A percentile compares a stretch with the other conserved stretches of the same genome.
These are phyloP conservation scores for Paxillus rubicundulus DNA, from an alignment of 768 basidiomycete genomes.

Conservation along the genomic window DNA sequence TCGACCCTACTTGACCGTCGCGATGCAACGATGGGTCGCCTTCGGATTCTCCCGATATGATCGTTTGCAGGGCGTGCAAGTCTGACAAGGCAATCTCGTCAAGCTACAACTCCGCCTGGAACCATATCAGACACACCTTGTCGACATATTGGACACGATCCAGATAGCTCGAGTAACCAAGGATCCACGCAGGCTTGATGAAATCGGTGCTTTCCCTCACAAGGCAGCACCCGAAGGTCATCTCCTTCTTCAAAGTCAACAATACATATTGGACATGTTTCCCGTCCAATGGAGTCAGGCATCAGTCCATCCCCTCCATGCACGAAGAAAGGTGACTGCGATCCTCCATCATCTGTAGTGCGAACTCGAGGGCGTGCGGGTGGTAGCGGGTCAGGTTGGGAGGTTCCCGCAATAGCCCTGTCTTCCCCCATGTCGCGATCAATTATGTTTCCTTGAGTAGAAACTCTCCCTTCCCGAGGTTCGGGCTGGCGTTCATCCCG, in stretches of 20 bases:
- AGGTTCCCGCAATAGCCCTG: conserved; percentile 2
- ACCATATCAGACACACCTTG: conserved; percentile 52
- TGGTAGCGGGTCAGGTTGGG: conserved; percentile 5
- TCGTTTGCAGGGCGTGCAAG: conserved; percentile 60
- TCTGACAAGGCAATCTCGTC: conserved; percentile 34
- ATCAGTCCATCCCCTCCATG: conserved; percentile 40
- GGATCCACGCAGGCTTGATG: conserved; percentile 90
- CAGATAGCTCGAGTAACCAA: conserved; percentile 88
- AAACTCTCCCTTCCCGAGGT: not conserved
- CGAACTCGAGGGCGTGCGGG: not conserved
- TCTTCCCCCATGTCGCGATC: conserved; percentile 2
- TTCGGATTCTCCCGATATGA: conserved; percentile 40
- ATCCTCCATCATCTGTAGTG: not conserved
- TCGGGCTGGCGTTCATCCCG: not conserved
- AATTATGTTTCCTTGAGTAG: not conserved
- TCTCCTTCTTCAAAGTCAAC: conserved; percentile 94
- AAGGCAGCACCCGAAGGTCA: conserved; percentile 85
- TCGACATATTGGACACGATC: conserved; percentile 89
- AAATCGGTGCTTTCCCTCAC: conserved; percentile 88
- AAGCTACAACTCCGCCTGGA: conserved; percentile 11
- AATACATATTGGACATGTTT: conserved; percentile 94
- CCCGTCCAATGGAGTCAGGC: conserved; percentile 68
- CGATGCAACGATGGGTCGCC: conserved; percentile 9
- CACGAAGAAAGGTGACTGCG: not conserved
- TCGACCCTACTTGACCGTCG: conserved; percentile 13